phyloP scores from a whole-genome alignment of 2,329 filamentous ascomycete species.

The Botrytis medusae region DNA sequence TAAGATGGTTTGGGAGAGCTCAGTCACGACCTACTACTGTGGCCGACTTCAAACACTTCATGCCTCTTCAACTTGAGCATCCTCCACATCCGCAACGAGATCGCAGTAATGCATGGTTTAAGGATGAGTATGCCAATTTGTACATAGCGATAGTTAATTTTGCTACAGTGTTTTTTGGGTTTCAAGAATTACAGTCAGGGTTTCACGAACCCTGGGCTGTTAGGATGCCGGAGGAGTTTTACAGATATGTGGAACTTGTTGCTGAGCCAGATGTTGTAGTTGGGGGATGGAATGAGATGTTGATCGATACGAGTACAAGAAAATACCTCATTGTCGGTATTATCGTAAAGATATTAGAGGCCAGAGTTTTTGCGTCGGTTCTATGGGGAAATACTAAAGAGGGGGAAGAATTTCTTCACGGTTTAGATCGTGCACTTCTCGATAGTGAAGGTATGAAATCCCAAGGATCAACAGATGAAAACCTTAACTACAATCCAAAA shows the following conservation, averaged over 20 bases:
- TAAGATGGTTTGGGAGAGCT: background rate
- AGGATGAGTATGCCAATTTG: slow-evolving; percentile 25
- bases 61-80: slow-evolving; percentile 26
- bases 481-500: background rate
- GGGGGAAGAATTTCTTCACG: slow-evolving; percentile 29
- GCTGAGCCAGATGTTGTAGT: slow-evolving; percentile 30
- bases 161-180: slow-evolving; percentile 25
- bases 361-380: slow-evolving; percentile 32
- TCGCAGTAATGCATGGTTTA: slow-evolving; percentile 30
- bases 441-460: slow-evolving; percentile 29
- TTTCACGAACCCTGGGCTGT: slow-evolving; percentile 27
- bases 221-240: slow-evolving; percentile 28
- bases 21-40: background rate
- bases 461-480: background rate
- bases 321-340: slow-evolving; percentile 34
- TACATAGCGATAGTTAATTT: slow-evolving; percentile 22
- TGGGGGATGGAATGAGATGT: slow-evolving; percentile 34
- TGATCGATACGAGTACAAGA: slow-evolving; percentile 29
- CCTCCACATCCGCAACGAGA: slow-evolving; percentile 27
- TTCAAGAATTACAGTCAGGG: slow-evolving; percentile 23
- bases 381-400: slow-evolving; percentile 33
- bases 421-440: slow-evolving; percentile 32
- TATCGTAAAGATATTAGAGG: slow-evolving; percentile 30
- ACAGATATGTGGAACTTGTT: slow-evolving; percentile 29
- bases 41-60: slow-evolving; percentile 20